Conservation (phyloP, 345 rosid species). For the Aquilaria malaccensis region DNA sequence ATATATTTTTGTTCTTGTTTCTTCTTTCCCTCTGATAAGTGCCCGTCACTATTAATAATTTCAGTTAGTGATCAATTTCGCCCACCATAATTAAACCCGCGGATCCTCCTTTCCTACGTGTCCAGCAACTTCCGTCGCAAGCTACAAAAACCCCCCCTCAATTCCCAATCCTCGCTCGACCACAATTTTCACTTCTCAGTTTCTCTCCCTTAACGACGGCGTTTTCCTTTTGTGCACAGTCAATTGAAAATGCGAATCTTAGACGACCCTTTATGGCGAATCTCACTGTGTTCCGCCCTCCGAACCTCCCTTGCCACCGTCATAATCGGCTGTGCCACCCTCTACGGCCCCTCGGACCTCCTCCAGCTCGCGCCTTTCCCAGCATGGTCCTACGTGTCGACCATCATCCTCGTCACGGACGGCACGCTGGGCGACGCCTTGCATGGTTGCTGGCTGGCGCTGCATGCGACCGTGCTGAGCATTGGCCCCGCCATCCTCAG, state of each 20-base stretch:
- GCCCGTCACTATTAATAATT: too few relatives aligned
- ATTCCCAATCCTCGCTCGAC: conserved; percentile 2
- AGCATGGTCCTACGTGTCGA: conserved; percentile 72
- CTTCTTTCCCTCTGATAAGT: too few relatives aligned
- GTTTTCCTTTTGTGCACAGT: not conserved
- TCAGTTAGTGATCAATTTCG: too few relatives aligned
- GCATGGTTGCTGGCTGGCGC: conserved; percentile 65
- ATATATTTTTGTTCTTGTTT: too few relatives aligned
- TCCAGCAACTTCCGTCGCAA: not conserved
- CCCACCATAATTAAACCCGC: too few relatives aligned
- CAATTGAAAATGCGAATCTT: conserved; percentile 11
- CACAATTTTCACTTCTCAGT: not conserved
- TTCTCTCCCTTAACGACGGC: not conserved
- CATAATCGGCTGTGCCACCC: conserved; percentile 54
- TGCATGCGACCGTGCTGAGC: conserved; percentile 67
- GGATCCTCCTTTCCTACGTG: too few relatives aligned
- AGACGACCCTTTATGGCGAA: conserved; percentile 35
- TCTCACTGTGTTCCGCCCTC: conserved; percentile 60
- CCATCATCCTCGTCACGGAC: conserved; percentile 54
- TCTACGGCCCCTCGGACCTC: conserved; percentile 56
- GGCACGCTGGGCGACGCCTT: conserved; percentile 73
- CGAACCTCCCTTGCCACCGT: conserved; percentile 75
- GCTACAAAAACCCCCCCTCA: conserved; percentile 8
- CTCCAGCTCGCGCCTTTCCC: conserved; percentile 49
- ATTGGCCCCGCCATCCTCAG: conserved; percentile 58